Base-by-base conservation (phyloP, 805 yeast genomes). In the Dipodascus albidus region DNA sequence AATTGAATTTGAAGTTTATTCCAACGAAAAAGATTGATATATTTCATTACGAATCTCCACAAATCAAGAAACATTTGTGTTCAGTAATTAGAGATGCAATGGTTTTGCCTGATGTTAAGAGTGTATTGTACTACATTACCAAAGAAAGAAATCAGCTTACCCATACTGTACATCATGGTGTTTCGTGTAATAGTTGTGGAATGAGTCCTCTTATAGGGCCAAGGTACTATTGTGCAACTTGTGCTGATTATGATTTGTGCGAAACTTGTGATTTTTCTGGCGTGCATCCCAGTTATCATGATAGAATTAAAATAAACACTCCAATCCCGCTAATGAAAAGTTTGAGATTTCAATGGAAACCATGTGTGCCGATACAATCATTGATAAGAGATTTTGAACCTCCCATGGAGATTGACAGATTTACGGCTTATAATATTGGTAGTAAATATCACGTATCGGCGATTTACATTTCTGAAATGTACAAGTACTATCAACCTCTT, bases 191-290 rank as follows among this genome's bases (percentile, higher is more conserved):
- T 42, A 50, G 54, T 8, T 62, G 70, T 52, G 63, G 66, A 8
- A 52, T 54, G 22, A 47, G 58, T 21, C 76, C 79, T 2, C 66
- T 77, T 48, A 56, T 51, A 21, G 84, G 84, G 4, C 56, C 64
- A 3, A 70, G 85, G 50, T 80, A 71, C 59, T 71, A 73, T 48
- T 80, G 85, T 62, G 57, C 73, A 23, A 74, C 78, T 27, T 80
- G 85, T 59, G 61, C 62, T 2, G 78, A 80, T 60, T 78, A 69
- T 60, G 84, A 80, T 60, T 63, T 80, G 52, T 80, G 85, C 60
- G 71, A 71, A 50, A 48, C 58, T 4, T 74, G 78, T 60, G 76
- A 74, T 55, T 51, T 58, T 1, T 47, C 53, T 3, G 53, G 54
- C 9, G 50, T 57, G 4, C 69, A 65, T 47, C 54, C 57, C 8